Percentiles rank a stretch among this genome's conserved stretches.
These are phyloP conservation scores for Eutrema yunnanense DNA, from an alignment of 345 rosid genomes.

Conservation along the genomic window DNA sequence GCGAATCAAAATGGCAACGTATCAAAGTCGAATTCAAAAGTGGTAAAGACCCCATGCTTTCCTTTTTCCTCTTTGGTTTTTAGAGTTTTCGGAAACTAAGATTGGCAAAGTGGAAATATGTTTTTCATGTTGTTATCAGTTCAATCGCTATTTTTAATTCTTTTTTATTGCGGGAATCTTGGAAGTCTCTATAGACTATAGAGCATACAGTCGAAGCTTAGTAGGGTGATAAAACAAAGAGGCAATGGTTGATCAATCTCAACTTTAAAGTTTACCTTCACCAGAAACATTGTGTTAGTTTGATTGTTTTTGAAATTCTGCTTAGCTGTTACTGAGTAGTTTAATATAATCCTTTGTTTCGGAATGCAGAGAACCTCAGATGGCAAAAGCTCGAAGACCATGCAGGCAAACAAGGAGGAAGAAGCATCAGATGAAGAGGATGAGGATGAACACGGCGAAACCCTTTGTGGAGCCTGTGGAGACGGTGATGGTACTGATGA, in stretches of 20 bases:
- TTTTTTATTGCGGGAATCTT: not conserved
- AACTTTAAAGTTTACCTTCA: not conserved
- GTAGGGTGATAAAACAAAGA: not conserved
- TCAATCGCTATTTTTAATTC: not conserved
- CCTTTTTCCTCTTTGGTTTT: not conserved
- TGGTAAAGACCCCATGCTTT: constrained; percentile 25
- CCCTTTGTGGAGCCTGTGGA: constrained; percentile 81
- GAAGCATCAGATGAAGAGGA: constrained; percentile 41
- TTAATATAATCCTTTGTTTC: not conserved
- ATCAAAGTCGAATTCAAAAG: constrained; percentile 52
- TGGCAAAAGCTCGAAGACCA: constrained; percentile 38
- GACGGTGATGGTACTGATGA: constrained; percentile 67
- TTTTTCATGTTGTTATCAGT: not conserved
- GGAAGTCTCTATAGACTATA: not conserved
- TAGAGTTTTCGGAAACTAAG: not conserved
- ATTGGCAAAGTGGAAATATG: not conserved
- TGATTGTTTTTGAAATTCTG: not conserved
- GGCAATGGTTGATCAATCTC: not conserved
- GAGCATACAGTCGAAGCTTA: not conserved
- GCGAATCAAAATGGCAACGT: constrained; percentile 54
- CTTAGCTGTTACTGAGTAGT: not conserved
- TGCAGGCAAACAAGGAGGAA: constrained; percentile 39
- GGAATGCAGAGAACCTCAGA: constrained; percentile 47
- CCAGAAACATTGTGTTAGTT: not conserved
- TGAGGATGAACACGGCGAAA: constrained; percentile 61